phyloP scores from a whole-genome alignment of 2,329 filamentous ascomycete genomes.

The Botryosphaeria dothidea region DNA sequence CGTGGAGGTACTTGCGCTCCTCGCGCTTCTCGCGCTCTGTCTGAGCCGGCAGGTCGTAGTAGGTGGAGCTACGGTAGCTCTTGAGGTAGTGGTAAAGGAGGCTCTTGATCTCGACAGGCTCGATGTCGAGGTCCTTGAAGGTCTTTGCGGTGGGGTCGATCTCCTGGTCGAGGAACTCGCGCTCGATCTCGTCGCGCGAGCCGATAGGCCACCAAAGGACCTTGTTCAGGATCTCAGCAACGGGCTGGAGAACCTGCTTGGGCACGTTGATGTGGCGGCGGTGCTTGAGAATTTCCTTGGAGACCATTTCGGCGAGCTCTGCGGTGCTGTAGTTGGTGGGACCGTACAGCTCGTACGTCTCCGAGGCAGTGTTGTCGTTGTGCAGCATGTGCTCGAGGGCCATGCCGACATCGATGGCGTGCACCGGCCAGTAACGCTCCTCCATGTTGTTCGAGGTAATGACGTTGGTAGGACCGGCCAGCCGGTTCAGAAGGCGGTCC shows the following conservation, averaged over 20 bases:
- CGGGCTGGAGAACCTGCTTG: conserved; percentile 74
- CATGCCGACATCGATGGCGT: conserved; percentile 86
- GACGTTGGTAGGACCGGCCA: conserved; percentile 77
- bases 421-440: conserved; percentile 87
- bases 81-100: conserved; percentile 94
- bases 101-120: conserved; percentile 81
- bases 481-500: conserved; percentile 83
- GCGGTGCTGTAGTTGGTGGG: conserved; percentile 88
- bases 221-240: conserved; percentile 74
- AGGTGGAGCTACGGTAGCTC: conserved; percentile 84
- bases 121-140: conserved; percentile 89
- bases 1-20: conserved; percentile 96
- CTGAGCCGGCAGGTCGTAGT: conserved; percentile 90
- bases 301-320: conserved; percentile 84
- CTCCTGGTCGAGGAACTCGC: conserved; percentile 88
- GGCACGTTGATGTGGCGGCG: conserved; percentile 90
- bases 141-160: conserved; percentile 93
- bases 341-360: conserved; percentile 94
- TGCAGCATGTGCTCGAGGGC: conserved; percentile 88
- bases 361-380: conserved; percentile 83
- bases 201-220: conserved; percentile 85
- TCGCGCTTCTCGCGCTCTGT: conserved; percentile 93
- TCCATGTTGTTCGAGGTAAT: conserved; percentile 93
- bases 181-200: conserved; percentile 83
- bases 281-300: conserved; percentile 88